phyloP scores from a whole-genome alignment of 2,329 filamentous ascomycete genomes.

The Macroventuria anomochaeta region DNA sequence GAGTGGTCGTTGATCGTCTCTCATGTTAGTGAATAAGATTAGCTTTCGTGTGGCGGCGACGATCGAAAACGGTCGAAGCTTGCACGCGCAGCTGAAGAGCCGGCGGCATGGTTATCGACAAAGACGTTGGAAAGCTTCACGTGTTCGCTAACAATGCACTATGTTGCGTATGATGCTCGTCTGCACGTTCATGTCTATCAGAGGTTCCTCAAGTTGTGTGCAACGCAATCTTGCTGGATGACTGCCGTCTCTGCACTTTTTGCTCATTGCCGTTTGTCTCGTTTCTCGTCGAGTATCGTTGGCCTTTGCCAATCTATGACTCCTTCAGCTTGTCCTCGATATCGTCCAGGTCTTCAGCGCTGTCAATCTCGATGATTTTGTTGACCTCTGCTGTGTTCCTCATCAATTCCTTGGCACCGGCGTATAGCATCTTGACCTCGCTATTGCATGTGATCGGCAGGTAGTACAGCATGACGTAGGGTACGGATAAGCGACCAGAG shows the following conservation, averaged over 20 bases:
- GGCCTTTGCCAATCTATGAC: background rate
- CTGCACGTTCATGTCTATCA: background rate
- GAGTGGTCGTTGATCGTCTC: background rate
- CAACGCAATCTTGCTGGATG: background rate
- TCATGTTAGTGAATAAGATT: background rate
- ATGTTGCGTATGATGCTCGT: background rate
- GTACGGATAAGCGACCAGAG: slow-evolving; percentile 83
- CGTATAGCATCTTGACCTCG: slow-evolving; percentile 90
- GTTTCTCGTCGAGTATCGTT: background rate
- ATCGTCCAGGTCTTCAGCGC: slow-evolving; percentile 79
- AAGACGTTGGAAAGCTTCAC: background rate
- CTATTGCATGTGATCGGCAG: slow-evolving; percentile 89
- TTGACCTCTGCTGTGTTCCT: slow-evolving; percentile 91
- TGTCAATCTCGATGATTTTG: slow-evolving; percentile 82
- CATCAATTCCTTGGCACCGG: slow-evolving; percentile 94
- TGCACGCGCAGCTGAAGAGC: background rate
- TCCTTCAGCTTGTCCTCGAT: slow-evolving; percentile 71
- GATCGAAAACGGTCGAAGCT: background rate
- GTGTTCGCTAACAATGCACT: background rate
- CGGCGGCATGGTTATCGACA: background rate
- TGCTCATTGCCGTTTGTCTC: background rate
- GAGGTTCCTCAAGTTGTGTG: background rate
- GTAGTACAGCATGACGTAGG: slow-evolving; percentile 95
- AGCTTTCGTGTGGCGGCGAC: background rate
- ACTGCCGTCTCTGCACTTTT: background rate